Percentiles rank a stretch among this genome's conserved stretches.
Conservation (phyloP, 495 filamentous ascomycete species). For the Thermochaetoides thermophila region DNA sequence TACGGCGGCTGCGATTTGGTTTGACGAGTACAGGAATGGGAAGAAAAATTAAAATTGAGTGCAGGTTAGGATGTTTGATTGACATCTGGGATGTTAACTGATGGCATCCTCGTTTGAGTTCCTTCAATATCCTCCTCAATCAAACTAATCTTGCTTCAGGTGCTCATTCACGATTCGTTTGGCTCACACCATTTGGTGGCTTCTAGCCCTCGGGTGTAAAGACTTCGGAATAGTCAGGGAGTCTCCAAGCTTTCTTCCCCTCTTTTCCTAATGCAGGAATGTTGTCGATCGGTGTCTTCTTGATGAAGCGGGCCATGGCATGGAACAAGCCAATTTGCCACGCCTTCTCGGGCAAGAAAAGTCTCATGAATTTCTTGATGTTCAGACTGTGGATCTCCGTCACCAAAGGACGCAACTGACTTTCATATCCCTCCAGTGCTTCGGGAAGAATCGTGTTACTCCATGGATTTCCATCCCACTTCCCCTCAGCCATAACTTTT, state of each 20-base stretch:
- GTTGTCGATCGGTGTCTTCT: constrained; percentile 4
- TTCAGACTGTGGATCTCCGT: constrained; percentile 3
- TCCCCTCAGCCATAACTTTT: not conserved
- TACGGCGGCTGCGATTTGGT: constrained; percentile 1
- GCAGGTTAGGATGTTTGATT: not conserved
- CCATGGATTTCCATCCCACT: constrained; percentile 1
- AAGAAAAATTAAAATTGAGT: not conserved
- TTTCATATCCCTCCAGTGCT: constrained; percentile 11
- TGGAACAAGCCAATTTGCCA: constrained; percentile 5
- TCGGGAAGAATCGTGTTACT: constrained; percentile 4
- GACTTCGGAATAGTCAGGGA: constrained; percentile 13
- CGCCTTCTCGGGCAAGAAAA: constrained; percentile 3
- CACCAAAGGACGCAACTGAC: constrained; percentile 8
- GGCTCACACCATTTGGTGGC: not conserved
- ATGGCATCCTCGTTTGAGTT: too few species aligned
- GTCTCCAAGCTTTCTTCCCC: constrained; percentile 4
- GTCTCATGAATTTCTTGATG: not conserved
- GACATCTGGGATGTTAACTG: too few species aligned
- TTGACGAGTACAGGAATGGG: constrained; percentile 3
- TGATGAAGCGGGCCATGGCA: not conserved
- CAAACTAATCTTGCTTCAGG: too few species aligned
- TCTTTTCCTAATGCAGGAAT: constrained; percentile 1
- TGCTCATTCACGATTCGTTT: not conserved
- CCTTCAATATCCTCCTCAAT: too few species aligned
- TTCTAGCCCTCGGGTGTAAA: not conserved